phyloP scores from a whole-genome alignment of 2,329 filamentous ascomycete species.

The Colletotrichum zoysiae region DNA sequence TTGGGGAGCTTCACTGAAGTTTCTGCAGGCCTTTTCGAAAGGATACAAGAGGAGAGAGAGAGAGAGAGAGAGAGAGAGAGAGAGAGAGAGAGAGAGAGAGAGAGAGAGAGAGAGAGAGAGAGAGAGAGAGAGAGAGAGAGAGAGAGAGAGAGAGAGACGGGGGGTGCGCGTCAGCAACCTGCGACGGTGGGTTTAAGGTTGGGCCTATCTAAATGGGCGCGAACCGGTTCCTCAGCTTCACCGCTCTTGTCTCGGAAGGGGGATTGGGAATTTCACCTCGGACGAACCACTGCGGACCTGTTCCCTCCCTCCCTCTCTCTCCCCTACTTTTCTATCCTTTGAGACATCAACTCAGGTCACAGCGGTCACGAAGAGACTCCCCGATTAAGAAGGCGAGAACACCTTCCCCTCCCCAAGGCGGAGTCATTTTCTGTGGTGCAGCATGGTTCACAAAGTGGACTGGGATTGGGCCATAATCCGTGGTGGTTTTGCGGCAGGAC shows the following conservation, averaged over 20 bases:
- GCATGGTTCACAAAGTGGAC: not conserved
- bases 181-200: not conserved
- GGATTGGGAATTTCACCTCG: not conserved
- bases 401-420: not conserved
- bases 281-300: constrained; percentile 11
- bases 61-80: not conserved
- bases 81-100: not conserved
- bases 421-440: not conserved
- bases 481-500: not conserved
- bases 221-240: constrained; percentile 4
- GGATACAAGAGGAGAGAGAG: not conserved
- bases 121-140: not conserved
- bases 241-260: constrained; percentile 9
- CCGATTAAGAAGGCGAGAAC: constrained; percentile 10
- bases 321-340: not conserved
- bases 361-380: constrained; percentile 1
- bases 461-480: constrained; percentile 6
- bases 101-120: not conserved
- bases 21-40: not conserved
- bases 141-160: not conserved
- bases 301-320: no score
- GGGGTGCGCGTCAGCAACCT: not conserved
- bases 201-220: not conserved
- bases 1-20: not conserved
- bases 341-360: not conserved